These are phyloP conservation scores for Fonsecaea nubica DNA, from an alignment of 2,329 filamentous ascomycete species.

Conservation along the genomic window DNA sequence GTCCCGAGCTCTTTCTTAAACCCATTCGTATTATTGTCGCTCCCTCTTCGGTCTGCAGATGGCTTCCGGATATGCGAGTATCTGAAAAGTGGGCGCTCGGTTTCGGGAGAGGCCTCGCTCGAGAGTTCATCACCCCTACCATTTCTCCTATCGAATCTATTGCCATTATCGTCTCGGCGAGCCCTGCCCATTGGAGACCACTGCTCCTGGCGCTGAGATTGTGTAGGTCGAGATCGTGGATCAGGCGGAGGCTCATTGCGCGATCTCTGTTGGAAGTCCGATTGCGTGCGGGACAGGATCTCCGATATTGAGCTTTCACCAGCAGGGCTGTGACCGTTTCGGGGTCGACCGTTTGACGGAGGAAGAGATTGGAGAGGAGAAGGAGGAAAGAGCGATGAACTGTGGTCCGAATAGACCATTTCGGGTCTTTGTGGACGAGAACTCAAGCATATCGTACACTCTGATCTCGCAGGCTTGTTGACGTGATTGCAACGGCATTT, in stretches of 20 bases:
- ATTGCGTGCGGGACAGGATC: slow-evolving; percentile 59
- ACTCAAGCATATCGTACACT: slow-evolving; percentile 44
- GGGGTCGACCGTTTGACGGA: background rate
- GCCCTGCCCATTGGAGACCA: background rate
- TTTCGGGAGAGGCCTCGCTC: background rate
- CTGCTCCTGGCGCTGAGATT: background rate
- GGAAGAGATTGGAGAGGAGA: background rate
- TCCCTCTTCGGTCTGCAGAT: background rate
- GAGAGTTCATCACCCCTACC: background rate
- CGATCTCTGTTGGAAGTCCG: slow-evolving; percentile 41
- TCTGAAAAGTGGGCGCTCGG: slow-evolving; percentile 4
- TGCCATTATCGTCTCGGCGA: background rate
- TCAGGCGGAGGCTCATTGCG: background rate
- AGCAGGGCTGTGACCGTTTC: background rate
- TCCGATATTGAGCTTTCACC: slow-evolving; percentile 52
- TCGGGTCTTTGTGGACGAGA: slow-evolving; percentile 37
- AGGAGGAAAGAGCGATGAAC: slow-evolving; percentile 9
- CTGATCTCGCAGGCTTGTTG: slow-evolving; percentile 26
- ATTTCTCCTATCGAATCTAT: background rate
- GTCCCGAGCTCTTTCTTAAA: background rate
- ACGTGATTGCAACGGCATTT: slow-evolving; percentile 35
- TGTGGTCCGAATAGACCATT: slow-evolving; percentile 25
- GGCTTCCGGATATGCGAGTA: slow-evolving; percentile 2
- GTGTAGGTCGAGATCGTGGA: background rate
- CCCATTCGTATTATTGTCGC: background rate